phyloP scores from a whole-genome alignment of 805 yeast genomes.

The Starmerella bacillaris region DNA sequence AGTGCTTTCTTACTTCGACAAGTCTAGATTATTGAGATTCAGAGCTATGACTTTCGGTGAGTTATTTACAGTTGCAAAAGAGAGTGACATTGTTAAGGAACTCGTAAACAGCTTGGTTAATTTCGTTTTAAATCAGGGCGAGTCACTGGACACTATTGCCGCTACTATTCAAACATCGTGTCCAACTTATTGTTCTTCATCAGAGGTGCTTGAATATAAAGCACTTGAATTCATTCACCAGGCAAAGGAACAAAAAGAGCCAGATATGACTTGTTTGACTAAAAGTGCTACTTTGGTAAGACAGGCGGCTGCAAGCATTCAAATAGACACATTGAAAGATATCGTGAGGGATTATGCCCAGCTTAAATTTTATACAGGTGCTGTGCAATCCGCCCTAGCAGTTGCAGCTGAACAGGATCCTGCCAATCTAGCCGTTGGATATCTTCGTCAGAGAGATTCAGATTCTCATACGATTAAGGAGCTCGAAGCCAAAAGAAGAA shows the following conservation, averaged over 20 bases:
- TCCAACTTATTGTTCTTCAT: constrained; percentile 84
- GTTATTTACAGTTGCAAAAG: constrained; percentile 44
- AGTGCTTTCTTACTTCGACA: constrained; percentile 48
- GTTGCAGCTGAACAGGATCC: constrained; percentile 55
- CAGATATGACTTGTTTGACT: constrained; percentile 52
- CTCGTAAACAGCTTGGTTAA: constrained; percentile 76
- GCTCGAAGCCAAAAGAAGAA: not conserved
- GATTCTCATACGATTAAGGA: constrained; percentile 2
- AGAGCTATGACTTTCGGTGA: constrained; percentile 52
- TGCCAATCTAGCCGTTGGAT: constrained; percentile 40
- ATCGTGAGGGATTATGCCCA: constrained; percentile 62
- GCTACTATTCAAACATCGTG: constrained; percentile 78
- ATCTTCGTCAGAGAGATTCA: constrained; percentile 32
- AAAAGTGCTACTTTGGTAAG: constrained; percentile 63
- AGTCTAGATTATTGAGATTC: constrained; percentile 51
- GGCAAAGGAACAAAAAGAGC: constrained; percentile 42
- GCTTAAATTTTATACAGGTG: constrained; percentile 65
- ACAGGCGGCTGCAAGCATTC: constrained; percentile 59
- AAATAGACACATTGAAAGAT: constrained; percentile 63
- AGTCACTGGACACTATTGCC: constrained; percentile 78
- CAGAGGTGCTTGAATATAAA: constrained; percentile 81
- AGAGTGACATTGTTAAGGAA: constrained; percentile 51
- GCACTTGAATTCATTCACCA: constrained; percentile 81
- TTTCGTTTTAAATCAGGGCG: constrained; percentile 77
- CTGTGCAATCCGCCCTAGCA: constrained; percentile 62